These are phyloP conservation scores for Juglanconis sp. DNA, from an alignment of 2,329 filamentous ascomycete species.

Conservation along the genomic window DNA sequence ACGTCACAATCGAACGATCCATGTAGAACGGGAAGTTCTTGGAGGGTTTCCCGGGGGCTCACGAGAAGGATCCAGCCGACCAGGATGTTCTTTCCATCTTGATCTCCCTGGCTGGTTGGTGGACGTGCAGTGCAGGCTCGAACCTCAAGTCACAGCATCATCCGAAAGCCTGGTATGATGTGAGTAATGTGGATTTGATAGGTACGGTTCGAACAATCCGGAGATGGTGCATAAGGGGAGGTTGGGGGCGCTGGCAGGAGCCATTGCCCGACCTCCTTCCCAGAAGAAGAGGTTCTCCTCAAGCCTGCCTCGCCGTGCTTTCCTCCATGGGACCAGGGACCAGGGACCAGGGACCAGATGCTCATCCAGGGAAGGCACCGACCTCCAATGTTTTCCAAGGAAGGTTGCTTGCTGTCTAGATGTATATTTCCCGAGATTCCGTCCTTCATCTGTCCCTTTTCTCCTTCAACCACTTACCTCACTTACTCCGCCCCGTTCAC, in stretches of 20 bases:
- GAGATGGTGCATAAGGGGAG: no score
- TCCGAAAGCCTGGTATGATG: no score
- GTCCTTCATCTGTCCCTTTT: not conserved
- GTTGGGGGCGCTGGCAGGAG: not conserved
- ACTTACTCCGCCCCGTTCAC: slow-evolving; percentile 2
- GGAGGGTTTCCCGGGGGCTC: no score
- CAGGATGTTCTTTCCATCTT: no score
- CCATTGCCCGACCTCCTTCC: not conserved
- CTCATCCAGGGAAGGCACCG: not conserved
- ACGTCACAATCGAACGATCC: no score
- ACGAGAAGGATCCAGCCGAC: no score
- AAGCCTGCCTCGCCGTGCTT: not conserved
- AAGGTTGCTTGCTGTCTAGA: not conserved
- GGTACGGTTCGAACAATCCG: no score
- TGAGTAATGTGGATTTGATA: no score
- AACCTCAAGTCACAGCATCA: no score
- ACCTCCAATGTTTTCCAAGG: not conserved
- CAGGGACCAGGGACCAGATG: not conserved
- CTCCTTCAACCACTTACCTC: not conserved
- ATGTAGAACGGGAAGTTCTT: no score
- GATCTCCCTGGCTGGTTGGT: no score
- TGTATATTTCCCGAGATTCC: not conserved
- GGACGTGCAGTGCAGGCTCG: no score
- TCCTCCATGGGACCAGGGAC: not conserved
- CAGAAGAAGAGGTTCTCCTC: not conserved